phyloP scores from a whole-genome alignment of 2,329 filamentous ascomycete species.

The Aspergillus sp. region DNA sequence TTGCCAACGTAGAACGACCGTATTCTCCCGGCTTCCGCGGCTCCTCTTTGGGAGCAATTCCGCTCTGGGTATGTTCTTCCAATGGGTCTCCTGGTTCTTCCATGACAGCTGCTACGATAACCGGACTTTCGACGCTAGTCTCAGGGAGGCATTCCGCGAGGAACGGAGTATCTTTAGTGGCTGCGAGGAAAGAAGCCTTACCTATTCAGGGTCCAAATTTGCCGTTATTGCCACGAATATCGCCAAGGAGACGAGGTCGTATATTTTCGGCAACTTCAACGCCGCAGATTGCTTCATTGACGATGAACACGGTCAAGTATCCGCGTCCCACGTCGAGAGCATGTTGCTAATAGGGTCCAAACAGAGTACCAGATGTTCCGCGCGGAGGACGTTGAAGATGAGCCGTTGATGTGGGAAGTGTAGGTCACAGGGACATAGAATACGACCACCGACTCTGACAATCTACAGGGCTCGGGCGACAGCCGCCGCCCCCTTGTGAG shows the following conservation, averaged over 20 bases:
- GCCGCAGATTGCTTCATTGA: not conserved
- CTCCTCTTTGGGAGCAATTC: constrained; percentile 5
- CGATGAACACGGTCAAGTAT: not conserved
- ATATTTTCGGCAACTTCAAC: constrained; percentile 21
- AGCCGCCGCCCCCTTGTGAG: constrained; percentile 14
- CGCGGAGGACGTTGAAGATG: not conserved
- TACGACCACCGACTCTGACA: not conserved
- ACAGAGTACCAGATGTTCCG: constrained; percentile 15
- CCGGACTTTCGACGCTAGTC: constrained; percentile 12
- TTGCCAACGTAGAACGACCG: constrained; percentile 8
- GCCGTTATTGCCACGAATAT: constrained; percentile 17
- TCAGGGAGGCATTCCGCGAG: constrained; percentile 14
- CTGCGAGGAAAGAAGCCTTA: not conserved
- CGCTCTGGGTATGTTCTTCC: constrained; percentile 8
- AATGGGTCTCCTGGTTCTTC: constrained; percentile 15
- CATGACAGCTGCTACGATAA: constrained; percentile 20
- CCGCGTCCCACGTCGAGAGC: not conserved
- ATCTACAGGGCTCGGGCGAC: constrained; percentile 16
- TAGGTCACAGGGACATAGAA: constrained; percentile 2
- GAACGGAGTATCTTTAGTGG: constrained; percentile 13
- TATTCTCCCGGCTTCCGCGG: constrained; percentile 3
- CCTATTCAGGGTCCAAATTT: constrained; percentile 8
- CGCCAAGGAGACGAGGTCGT: constrained; percentile 13
- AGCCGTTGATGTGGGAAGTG: constrained; percentile 12
- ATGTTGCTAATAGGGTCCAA: not conserved